Conservation (phyloP, 306 rosid species). For the Heteromeles arbutifolia region DNA sequence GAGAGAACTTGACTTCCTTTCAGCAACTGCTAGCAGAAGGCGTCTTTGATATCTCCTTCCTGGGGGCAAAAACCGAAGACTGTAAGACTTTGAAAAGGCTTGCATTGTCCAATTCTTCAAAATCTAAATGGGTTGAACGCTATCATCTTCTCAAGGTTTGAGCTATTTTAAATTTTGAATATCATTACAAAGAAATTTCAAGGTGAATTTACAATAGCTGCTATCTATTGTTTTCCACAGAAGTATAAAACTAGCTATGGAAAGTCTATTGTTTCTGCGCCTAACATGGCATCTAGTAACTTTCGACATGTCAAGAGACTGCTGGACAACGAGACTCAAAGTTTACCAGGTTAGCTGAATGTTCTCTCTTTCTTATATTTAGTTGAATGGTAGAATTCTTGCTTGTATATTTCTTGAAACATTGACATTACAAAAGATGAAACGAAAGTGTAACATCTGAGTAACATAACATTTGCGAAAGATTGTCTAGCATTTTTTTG, state of each 20-base stretch:
- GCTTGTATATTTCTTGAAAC: neutral
- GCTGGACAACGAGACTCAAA: conserved; percentile 53
- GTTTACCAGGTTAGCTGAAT: conserved; percentile 63
- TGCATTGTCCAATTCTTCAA: conserved; percentile 49
- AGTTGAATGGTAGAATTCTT: conserved; percentile 2
- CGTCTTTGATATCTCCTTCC: conserved; percentile 63
- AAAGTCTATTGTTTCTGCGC: conserved; percentile 37
- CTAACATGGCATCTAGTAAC: conserved; percentile 41
- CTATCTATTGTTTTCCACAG: conserved; percentile 42
- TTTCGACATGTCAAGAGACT: conserved; percentile 40
- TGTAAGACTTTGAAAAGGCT: conserved; percentile 75
- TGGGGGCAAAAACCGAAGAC: conserved; percentile 69
- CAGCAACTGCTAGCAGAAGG: conserved; percentile 94
- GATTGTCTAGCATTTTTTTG: neutral
- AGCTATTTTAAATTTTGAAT: conserved; percentile 13
- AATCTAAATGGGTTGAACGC: conserved; percentile 79
- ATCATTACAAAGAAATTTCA: neutral
- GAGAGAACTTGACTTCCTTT: conserved; percentile 67
- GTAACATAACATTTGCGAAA: neutral
- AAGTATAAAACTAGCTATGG: conserved; percentile 39
- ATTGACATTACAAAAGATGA: neutral
- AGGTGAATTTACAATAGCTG: neutral
- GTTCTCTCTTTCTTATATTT: neutral
- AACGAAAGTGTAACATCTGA: neutral
- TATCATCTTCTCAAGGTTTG: conserved; percentile 69